Percentiles rank a stretch among this genome's conserved stretches.
Evolutionary conservation across 805 yeast genomes (phyloP).

Genomic region (Wickerhamia fluorescens): DNA sequence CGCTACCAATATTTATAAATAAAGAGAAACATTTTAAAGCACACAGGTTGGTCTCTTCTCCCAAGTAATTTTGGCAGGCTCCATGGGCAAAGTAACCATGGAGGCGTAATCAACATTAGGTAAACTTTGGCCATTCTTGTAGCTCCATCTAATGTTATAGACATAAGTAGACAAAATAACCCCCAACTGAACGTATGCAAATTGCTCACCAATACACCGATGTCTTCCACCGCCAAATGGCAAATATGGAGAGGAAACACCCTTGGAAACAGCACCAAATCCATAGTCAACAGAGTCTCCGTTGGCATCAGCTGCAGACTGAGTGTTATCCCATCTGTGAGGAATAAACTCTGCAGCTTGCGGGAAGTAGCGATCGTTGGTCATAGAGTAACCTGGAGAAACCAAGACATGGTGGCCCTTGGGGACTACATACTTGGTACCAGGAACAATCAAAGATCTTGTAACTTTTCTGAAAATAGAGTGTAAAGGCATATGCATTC

Average conservation of each 20-base stretch:
- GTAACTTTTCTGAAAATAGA: slow-evolving; percentile 90
- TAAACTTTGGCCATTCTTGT: slow-evolving; percentile 32
- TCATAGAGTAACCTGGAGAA: slow-evolving; percentile 88
- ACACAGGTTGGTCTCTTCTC: slow-evolving; percentile 47
- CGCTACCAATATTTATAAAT: too few relatives aligned
- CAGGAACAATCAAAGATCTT: slow-evolving; percentile 72
- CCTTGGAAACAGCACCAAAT: slow-evolving; percentile 93
- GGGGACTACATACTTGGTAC: slow-evolving; percentile 75
- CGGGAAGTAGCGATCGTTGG: slow-evolving; percentile 72
- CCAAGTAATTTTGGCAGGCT: slow-evolving; percentile 69
- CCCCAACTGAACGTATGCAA: slow-evolving; percentile 91
- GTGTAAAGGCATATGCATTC: slow-evolving; percentile 95
- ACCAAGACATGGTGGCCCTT: slow-evolving; percentile 84
- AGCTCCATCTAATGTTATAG: slow-evolving; percentile 71
- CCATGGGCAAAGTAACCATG: slow-evolving; percentile 87
- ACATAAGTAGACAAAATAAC: slow-evolving; percentile 70
- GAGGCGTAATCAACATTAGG: slow-evolving; percentile 76
- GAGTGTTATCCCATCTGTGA: slow-evolving; percentile 63
- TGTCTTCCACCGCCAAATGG: slow-evolving; percentile 99
- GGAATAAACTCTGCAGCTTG: slow-evolving; percentile 69
- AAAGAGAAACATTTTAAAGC: slow-evolving; percentile 2
- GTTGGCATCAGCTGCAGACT: slow-evolving; percentile 5
- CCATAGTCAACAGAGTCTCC: slow-evolving; percentile 75
- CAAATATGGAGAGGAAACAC: slow-evolving; percentile 90
- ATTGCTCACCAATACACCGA: slow-evolving; percentile 98